phyloP scores from a whole-genome alignment of 352 stramenopile genomes.

The Chloridella minuta region DNA sequence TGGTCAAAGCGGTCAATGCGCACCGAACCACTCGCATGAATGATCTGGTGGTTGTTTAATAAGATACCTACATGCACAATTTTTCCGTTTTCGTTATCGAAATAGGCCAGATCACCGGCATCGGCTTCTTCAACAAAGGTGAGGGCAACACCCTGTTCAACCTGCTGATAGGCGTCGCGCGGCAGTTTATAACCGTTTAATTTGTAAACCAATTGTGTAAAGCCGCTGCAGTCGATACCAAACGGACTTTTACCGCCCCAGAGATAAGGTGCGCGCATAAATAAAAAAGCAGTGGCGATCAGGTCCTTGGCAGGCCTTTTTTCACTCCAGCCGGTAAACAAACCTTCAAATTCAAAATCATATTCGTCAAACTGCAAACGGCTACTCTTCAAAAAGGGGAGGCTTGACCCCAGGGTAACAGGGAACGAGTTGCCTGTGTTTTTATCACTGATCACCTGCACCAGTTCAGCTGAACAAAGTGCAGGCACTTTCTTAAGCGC shows the following conservation, averaged over 20 bases:
- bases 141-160: background rate
- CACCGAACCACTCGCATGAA: background rate
- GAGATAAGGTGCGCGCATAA: background rate
- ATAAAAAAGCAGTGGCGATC: background rate
- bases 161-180: background rate
- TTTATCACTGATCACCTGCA: background rate
- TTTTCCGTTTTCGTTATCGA: background rate
- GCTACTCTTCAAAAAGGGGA: background rate
- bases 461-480: background rate
- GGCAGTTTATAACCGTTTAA: background rate
- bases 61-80: background rate
- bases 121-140: background rate
- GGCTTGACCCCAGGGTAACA: background rate
- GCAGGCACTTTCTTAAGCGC: background rate
- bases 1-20: background rate
- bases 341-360: background rate
- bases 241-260: background rate
- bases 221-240: background rate
- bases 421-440: background rate
- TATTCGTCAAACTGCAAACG: background rate
- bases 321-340: background rate
- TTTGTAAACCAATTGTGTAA: background rate
- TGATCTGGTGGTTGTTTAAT: background rate
- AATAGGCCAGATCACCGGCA: background rate
- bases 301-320: background rate